These are phyloP conservation scores for Colletotrichum cereale DNA, from an alignment of 2,329 filamentous ascomycete species.

Conservation along the genomic window DNA sequence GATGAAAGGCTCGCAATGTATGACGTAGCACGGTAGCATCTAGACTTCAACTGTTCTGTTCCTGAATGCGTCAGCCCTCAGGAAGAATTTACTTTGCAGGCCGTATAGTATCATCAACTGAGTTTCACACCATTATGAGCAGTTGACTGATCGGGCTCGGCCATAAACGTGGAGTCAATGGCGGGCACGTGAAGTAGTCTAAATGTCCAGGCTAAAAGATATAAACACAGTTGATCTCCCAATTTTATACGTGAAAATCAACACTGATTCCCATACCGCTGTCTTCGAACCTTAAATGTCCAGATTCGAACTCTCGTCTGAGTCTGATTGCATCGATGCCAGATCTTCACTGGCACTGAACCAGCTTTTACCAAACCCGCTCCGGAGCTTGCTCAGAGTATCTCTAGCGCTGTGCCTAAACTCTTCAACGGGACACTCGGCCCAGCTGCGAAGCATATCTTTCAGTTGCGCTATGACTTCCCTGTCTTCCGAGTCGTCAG, in stretches of 20 bases:
- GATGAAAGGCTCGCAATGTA: conserved; percentile 16
- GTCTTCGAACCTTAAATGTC: neutral
- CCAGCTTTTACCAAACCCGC: neutral
- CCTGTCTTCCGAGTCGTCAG: neutral
- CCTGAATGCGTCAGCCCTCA: neutral
- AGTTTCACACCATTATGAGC: neutral
- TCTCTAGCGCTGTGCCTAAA: neutral
- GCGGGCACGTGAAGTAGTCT: too few species aligned
- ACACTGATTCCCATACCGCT: too few species aligned
- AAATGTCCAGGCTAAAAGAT: neutral
- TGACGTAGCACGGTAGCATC: conserved; percentile 21
- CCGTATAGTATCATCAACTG: neutral
- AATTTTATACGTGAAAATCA: too few species aligned
- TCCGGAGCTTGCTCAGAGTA: neutral
- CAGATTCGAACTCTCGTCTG: neutral
- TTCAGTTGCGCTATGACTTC: neutral
- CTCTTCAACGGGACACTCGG: conserved; percentile 4
- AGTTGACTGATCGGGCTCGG: neutral
- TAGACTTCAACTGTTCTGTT: neutral
- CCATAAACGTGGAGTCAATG: neutral
- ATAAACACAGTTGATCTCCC: neutral
- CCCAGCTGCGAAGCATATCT: conserved; percentile 17
- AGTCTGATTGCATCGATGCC: neutral
- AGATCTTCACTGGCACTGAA: neutral
- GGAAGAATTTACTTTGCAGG: conserved; percentile 2